Conservation (phyloP, 2,329 filamentous ascomycete genomes). For the Rhinocladiella mackenziei region DNA sequence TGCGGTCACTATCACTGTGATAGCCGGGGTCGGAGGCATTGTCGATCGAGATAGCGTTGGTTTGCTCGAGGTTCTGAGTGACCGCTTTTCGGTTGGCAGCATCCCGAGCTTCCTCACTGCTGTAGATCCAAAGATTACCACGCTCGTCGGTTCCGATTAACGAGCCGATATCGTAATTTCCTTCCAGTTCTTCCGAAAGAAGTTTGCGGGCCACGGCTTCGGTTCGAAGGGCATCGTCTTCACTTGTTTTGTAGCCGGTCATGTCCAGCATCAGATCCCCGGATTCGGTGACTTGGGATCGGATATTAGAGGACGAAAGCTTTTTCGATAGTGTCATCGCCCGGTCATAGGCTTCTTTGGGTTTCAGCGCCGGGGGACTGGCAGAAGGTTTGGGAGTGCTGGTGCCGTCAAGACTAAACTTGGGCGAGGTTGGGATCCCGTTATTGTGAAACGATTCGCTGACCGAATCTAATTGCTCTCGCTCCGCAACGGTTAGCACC, state of each 20-base stretch:
- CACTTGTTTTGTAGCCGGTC: slow-evolving; percentile 91
- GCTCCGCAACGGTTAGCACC: slow-evolving; percentile 45
- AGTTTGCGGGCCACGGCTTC: slow-evolving; percentile 93
- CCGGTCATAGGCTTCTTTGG: slow-evolving; percentile 73
- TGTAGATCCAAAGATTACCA: slow-evolving; percentile 99
- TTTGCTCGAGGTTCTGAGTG: slow-evolving; percentile 50
- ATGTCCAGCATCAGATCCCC: slow-evolving; percentile 98
- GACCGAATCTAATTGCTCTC: slow-evolving; percentile 27
- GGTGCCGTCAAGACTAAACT: slow-evolving; percentile 15
- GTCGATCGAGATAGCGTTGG: slow-evolving; percentile 60
- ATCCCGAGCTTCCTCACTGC: slow-evolving; percentile 92
- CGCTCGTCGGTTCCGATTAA: slow-evolving; percentile 93
- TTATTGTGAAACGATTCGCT: slow-evolving; percentile 18
- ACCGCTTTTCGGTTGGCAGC: slow-evolving; percentile 66
- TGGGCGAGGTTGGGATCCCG: slow-evolving; percentile 12
- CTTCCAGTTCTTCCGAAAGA: slow-evolving; percentile 85
- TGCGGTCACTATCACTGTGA: slow-evolving; percentile 73
- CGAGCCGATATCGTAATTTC: slow-evolving; percentile 92
- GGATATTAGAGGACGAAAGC: slow-evolving; percentile 84
- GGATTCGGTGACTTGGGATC: slow-evolving; percentile 82
- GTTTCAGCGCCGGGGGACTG: slow-evolving; percentile 71
- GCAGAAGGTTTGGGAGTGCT: slow-evolving; percentile 45
- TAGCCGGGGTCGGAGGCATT: slow-evolving; percentile 90
- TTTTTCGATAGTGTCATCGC: slow-evolving; percentile 82
- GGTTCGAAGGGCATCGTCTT: slow-evolving; percentile 84